Conservation (phyloP, 371 early-diverging fungal genomes). For the Globomyces sp. region DNA sequence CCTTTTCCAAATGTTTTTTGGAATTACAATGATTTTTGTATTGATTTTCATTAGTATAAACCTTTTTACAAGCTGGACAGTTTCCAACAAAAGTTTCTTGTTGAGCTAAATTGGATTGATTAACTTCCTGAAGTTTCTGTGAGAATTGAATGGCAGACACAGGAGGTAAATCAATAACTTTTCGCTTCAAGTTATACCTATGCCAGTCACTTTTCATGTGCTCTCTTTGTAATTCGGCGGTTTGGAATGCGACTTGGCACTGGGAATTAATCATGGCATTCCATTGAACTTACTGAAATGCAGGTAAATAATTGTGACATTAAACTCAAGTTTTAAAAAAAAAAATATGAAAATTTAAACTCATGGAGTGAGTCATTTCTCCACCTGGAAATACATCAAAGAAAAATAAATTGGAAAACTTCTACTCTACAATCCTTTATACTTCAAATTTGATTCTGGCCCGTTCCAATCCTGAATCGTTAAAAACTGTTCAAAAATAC, state of each 20-base stretch:
- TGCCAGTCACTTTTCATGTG: constrained; percentile 96
- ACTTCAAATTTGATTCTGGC: too few species aligned
- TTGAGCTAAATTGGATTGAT: neutral
- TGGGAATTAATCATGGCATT: neutral
- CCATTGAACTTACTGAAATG: neutral
- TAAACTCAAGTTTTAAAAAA: neutral
- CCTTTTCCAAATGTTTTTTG: constrained; percentile 89
- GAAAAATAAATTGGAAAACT: too few species aligned
- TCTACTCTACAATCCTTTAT: too few species aligned
- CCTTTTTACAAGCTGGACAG: constrained; percentile 51
- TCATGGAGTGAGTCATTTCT: neutral
- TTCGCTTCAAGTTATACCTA: constrained; percentile 94
- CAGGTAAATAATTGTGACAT: constrained; percentile 6
- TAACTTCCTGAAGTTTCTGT: constrained; percentile 57
- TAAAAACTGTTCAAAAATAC: too few species aligned
- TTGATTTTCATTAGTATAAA: constrained; percentile 74
- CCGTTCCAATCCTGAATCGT: too few species aligned
- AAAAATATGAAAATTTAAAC: neutral
- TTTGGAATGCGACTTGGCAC: constrained; percentile 83
- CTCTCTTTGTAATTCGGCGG: constrained; percentile 78
- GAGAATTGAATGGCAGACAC: constrained; percentile 79
- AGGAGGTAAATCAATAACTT: constrained; percentile 81
- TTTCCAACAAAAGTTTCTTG: constrained; percentile 15
- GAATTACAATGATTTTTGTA: constrained; percentile 59
- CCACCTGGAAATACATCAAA: too few species aligned